Base-by-base conservation (phyloP, 78 protist genomes). In the Bigelowiella natans region DNA sequence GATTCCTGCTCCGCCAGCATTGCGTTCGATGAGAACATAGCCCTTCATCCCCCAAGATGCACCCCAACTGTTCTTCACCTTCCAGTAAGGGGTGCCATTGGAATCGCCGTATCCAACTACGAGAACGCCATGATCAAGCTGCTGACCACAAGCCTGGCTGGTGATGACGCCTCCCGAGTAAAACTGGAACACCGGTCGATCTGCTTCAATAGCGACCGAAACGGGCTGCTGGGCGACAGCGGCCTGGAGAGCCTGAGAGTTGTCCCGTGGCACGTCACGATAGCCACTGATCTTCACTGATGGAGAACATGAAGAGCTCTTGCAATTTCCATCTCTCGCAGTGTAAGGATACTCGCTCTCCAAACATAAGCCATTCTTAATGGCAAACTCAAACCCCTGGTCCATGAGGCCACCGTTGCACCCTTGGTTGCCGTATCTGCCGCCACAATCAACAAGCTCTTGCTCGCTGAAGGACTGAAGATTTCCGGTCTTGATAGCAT, bases 11-110 rank as follows among this genome's bases (percentile, higher is more conserved):
- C 87, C 87, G 7, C 87, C 87, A 37, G 36, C 38, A 11, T 85
- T 85, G 30, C 93, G 88, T 34, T 1, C 86, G 30, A 95, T 94
- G n/a, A 38, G 30, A 86, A 93, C 39, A 89, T 85, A 91, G 36
- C 95, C 95, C 31, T 82, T 31, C 85, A 93, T 91, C 18, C 95
- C 95, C 96, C 96, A 94, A 30, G n/a, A 36, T 1, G 88, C 36
- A 37, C 97, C 97, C 99, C 98, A 96, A 28, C 96, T 92, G 97
- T 97, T 97, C 93, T 96, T 96, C 88, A 96, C 96, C 88, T 92
- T 90, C 95, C 95, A 94, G 94, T 92, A 97, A 1, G 90, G 92
- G 38, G 82, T 83, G 85, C 84, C 90, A 82, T 39, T 31, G 73
- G 38, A 38, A 39, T 85, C 37, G 64, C 97, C 98, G 39, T 90